These are phyloP conservation scores for Aspergillus japonicus DNA, from an alignment of 2,329 filamentous ascomycete species.

Conservation along the genomic window DNA sequence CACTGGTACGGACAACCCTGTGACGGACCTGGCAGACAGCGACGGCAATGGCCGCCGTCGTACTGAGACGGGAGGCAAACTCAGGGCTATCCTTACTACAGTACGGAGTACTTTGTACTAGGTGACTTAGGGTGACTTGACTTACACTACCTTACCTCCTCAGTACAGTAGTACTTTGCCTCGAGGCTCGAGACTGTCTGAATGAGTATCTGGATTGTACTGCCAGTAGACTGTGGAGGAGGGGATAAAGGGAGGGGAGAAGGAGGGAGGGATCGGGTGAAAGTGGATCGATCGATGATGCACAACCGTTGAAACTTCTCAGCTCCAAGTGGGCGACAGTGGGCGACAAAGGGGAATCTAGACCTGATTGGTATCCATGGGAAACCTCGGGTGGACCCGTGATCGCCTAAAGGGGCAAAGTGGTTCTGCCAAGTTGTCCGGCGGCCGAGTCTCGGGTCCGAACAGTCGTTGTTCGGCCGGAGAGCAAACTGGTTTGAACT, in stretches of 20 bases:
- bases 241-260: not conserved
- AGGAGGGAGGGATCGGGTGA: not conserved
- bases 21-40: not conserved
- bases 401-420: not conserved
- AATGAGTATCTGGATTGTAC: too few relatives aligned
- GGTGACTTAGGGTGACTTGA: too few relatives aligned
- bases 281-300: conserved; percentile 15
- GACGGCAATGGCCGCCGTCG: not conserved
- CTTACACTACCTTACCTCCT: not conserved
- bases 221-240: not conserved
- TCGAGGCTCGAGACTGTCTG: not conserved
- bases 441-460: conserved; percentile 20
- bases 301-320: conserved; percentile 15
- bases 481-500: not conserved
- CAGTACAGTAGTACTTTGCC: not conserved
- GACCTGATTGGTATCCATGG: not conserved
- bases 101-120: too few relatives aligned
- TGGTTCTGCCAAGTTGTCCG: not conserved
- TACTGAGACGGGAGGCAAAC: not conserved
- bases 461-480: conserved; percentile 9
- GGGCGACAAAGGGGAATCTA: not conserved
- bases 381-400: not conserved
- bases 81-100: too few relatives aligned
- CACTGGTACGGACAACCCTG: not conserved
- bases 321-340: not conserved